Base-by-base conservation (phyloP, 2,329 filamentous ascomycete species). In the Tolypocladium album region DNA sequence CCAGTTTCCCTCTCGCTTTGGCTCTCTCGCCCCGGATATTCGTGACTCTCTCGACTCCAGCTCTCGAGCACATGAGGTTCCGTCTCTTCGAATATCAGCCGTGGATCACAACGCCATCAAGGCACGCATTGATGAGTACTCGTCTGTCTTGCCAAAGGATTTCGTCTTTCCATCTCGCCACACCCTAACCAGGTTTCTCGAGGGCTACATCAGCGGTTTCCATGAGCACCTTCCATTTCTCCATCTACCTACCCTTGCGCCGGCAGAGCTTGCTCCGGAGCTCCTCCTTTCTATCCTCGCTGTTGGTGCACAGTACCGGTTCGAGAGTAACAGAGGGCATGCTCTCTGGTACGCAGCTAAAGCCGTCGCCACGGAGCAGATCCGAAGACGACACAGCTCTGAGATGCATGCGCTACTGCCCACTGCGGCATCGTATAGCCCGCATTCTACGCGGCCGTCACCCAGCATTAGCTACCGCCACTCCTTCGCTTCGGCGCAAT, bases 121-220 rank as follows among this genome's bases (percentile, higher is more conserved):
- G 66, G 82, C 77, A 59, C 78, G 82, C n/a, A 71, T 88, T 0
- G 79, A 83, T 24, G 83, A 86, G 62, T 88, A 87, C 63, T 82
- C 82, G 0, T 76, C 79, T 0, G 80, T 86, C 5, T 70, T 88
- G 27, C 82, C 85, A 0, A 76, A 73, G 58, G 83, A 85, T 64
- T 90, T 90, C 64, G 79, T 84, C 3, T 82, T 90, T 57, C 87
- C 88, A 1, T 89, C 87, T 5, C 81, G 87, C 3, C 81, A 89
- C 64, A 88, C 88, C 0, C 70, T 90, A 36, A 86, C 84, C 3
- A 76, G 88, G 40, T 90, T 89, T 63, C 72, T 90, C 39, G 86
- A 88, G 61, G 87, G 86, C 1, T 90, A 89, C 65, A 82, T 89
- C 58, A 83, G 80, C 61, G 86, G 87, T 0, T 89, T 90, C 61